Conservation (phyloP, 2,329 filamentous ascomycete species). For the Phaeosphaeria sp. region DNA sequence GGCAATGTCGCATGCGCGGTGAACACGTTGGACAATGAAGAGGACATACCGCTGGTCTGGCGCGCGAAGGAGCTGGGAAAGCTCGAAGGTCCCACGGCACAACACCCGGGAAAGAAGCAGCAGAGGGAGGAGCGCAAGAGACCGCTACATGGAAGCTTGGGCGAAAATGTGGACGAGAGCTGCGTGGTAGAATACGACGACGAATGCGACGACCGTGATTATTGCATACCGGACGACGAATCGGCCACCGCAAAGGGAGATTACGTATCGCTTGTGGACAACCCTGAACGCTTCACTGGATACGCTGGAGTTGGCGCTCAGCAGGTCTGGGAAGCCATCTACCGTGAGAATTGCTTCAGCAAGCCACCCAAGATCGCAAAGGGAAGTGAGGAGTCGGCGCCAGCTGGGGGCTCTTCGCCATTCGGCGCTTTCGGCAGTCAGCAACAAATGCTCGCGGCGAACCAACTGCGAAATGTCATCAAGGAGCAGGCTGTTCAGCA, state of each 20-base stretch:
- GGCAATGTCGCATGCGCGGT: slow-evolving; percentile 97
- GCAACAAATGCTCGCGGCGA: slow-evolving; percentile 61
- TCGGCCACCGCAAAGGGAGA: slow-evolving; percentile 85
- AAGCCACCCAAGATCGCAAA: slow-evolving; percentile 48
- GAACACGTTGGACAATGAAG: slow-evolving; percentile 92
- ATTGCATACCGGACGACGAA: slow-evolving; percentile 95
- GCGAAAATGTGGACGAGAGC: slow-evolving; percentile 88
- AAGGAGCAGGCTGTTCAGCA: slow-evolving; percentile 66
- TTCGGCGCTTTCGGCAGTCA: slow-evolving; percentile 53
- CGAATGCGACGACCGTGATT: slow-evolving; percentile 95
- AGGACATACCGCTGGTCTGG: slow-evolving; percentile 92
- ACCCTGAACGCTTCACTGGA: slow-evolving; percentile 94
- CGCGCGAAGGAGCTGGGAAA: slow-evolving; percentile 90
- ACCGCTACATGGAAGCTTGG: slow-evolving; percentile 82
- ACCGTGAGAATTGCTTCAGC: slow-evolving; percentile 94
- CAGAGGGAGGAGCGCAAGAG: slow-evolving; percentile 74
- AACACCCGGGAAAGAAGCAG: slow-evolving; percentile 79
- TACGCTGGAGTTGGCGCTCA: slow-evolving; percentile 84
- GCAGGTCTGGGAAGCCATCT: slow-evolving; percentile 96
- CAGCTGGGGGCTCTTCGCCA: slow-evolving; percentile 46
- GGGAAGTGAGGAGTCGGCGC: slow-evolving; percentile 41
- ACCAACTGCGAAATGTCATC: slow-evolving; percentile 68
- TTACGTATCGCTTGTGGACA: slow-evolving; percentile 92
- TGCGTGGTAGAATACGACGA: slow-evolving; percentile 98
- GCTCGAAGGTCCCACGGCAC: slow-evolving; percentile 87